phyloP scores from a whole-genome alignment of 1,284 basidiomycete genomes.

The Leccinum pachyderme region DNA sequence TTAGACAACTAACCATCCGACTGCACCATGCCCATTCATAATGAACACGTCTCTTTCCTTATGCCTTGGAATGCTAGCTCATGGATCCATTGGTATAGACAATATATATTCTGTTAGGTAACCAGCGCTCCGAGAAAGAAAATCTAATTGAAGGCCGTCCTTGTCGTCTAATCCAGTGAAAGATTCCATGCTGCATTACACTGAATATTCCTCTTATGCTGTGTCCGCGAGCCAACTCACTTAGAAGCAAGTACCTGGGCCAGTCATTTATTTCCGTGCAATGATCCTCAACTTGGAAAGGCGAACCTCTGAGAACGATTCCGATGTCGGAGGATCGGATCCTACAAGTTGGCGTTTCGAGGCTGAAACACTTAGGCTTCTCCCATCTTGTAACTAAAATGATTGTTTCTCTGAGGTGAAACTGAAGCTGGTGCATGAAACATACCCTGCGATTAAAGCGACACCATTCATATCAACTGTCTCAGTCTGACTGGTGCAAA shows the following conservation, averaged over 20 bases:
- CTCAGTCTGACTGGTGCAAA: not conserved
- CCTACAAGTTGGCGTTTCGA: not conserved
- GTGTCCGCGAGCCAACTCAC: constrained; percentile 1
- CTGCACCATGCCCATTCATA: constrained; percentile 13
- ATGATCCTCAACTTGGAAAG: constrained; percentile 16
- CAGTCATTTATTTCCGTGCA: constrained; percentile 2
- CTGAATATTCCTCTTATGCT: constrained; percentile 10
- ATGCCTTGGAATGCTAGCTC: constrained; percentile 9
- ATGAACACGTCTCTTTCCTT: constrained; percentile 12
- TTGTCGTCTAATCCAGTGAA: constrained; percentile 14
- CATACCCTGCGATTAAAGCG: constrained; percentile 10
- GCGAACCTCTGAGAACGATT: constrained; percentile 13
- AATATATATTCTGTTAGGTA: constrained; percentile 1
- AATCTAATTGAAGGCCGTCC: constrained; percentile 17
- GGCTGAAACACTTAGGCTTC: constrained; percentile 2
- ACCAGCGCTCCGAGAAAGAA: constrained; percentile 16
- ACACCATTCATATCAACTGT: constrained; percentile 14
- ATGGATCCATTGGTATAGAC: too few species aligned
- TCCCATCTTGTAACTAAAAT: constrained; percentile 3
- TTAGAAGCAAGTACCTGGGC: not conserved
- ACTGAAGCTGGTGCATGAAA: not conserved
- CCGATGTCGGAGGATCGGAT: constrained; percentile 1
- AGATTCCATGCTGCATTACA: not conserved
- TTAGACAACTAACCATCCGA: constrained; percentile 15
- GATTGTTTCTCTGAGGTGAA: not conserved